These are phyloP conservation scores for Macadamia tetraphylla DNA, from an alignment of 164 flowering plant genomes.

Conservation along the genomic window DNA sequence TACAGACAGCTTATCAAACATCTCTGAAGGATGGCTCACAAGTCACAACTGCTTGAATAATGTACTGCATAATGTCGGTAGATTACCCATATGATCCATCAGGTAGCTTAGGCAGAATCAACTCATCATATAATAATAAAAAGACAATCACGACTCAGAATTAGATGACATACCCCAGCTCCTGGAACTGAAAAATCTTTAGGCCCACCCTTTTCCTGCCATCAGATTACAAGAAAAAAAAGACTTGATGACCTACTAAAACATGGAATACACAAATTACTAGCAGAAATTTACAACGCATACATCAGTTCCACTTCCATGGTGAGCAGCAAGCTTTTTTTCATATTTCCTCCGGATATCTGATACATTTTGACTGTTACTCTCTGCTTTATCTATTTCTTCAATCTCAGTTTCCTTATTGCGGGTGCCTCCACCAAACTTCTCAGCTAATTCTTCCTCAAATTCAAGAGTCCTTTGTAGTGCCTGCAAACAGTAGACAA, in stretches of 20 bases:
- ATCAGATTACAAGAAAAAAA: conserved; percentile 14
- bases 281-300: conserved; percentile 12
- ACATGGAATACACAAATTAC: background rate
- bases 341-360: conserved; percentile 96
- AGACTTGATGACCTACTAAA: background rate
- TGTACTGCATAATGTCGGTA: background rate
- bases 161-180: conserved; percentile 69
- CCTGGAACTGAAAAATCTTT: conserved; percentile 78
- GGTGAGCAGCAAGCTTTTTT: conserved; percentile 76
- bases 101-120: background rate
- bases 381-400: conserved; percentile 52
- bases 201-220: conserved; percentile 59
- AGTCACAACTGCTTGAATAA: background rate
- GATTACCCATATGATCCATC: background rate
- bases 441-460: conserved; percentile 94
- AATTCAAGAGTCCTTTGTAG: conserved; percentile 88
- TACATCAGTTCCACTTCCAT: conserved; percentile 56
- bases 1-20: background rate
- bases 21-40: background rate
- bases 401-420: conserved; percentile 51
- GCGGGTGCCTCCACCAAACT: conserved; percentile 75
- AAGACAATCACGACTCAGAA: background rate
- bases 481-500: conserved; percentile 43
- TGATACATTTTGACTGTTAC: conserved; percentile 45
- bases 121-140: background rate